Evolutionary conservation across 225 moss, liverwort and hornwort genomes (phyloP), one percentile per base, ranked within the genome.

Genomic region (Polytrichum formosum): DNA sequence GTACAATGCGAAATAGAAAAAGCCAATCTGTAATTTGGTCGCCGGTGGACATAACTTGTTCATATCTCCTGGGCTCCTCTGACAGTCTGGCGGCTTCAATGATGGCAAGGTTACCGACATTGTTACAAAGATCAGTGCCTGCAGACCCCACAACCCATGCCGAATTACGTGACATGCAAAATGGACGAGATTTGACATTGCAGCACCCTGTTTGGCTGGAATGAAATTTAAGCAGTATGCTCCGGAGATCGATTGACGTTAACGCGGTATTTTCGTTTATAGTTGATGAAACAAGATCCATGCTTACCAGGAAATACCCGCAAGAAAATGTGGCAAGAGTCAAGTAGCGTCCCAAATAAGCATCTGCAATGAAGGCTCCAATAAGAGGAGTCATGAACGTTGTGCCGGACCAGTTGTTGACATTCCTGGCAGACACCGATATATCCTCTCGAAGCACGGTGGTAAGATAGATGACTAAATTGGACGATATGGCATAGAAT

Each of bases 391-490:
- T 94, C 68, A 98, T 89, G 77, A 94, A 98, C 53, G 92, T 94
- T 18, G 94, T 94, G 70, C 97, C 97, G 66, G 84, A 81, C 97
- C 94, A 98, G 65, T 98, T 98, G 84, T 92, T 98, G 62, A 98
- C 97, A 77, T 92, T 98, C 77, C 94, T 88, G 18, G 92, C 94
- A 4, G 97, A 86, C 37, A 89, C 94, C 23, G 94, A 91, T 65
- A 94, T 86, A 69, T 92, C 92, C 78, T 98, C 94, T 21, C 76
- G 82, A 13, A 98, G 77, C 54, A 90, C 92, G 67, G 79, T 65
- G 13, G 91, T 91, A 58, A 98, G 85, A 72, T 98, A 94, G 54
- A 83, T 90, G 63, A 91, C 90, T 74, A 98, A 82, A 77, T 98
- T 98, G 70, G 97, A 89, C 59, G 97, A 92, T 55, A 98, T 92